These are phyloP conservation scores for Neonectria ditissima DNA, from an alignment of 2,329 filamentous ascomycete species.

Conservation along the genomic window DNA sequence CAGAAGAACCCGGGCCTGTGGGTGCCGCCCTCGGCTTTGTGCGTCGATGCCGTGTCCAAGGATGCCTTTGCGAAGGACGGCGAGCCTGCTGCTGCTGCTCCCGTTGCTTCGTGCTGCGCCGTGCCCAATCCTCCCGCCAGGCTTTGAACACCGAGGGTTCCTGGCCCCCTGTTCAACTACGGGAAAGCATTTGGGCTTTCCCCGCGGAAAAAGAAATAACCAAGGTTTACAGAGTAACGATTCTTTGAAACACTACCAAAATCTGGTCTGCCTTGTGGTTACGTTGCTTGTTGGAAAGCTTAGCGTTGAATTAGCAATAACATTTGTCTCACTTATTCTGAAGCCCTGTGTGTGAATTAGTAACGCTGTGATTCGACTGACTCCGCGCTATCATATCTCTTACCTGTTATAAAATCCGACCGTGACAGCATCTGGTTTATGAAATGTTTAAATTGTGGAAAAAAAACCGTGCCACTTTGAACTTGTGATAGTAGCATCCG, in stretches of 20 bases:
- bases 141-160: constrained; percentile 29
- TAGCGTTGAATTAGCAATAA: not conserved
- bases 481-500: too few relatives aligned
- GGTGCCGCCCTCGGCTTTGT: constrained; percentile 70
- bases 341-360: not conserved
- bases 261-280: not conserved
- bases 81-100: constrained; percentile 6
- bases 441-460: too few relatives aligned
- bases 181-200: not conserved
- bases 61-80: constrained; percentile 41
- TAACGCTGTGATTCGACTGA: too few relatives aligned
- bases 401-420: too few relatives aligned
- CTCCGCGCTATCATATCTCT: too few relatives aligned
- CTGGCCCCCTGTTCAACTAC: not conserved
- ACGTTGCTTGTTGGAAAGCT: not conserved
- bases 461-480: too few relatives aligned
- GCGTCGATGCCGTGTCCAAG: constrained; percentile 37
- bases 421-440: too few relatives aligned
- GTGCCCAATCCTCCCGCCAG: constrained; percentile 4
- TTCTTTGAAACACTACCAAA: not conserved
- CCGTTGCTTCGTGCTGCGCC: constrained; percentile 38
- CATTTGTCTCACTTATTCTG: not conserved
- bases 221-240: not conserved
- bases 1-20: constrained; percentile 82
- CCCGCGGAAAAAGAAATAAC: not conserved